These are phyloP conservation scores for Mediolabrus comicus DNA, from an alignment of 108 stramenopile species.

Conservation along the genomic window DNA sequence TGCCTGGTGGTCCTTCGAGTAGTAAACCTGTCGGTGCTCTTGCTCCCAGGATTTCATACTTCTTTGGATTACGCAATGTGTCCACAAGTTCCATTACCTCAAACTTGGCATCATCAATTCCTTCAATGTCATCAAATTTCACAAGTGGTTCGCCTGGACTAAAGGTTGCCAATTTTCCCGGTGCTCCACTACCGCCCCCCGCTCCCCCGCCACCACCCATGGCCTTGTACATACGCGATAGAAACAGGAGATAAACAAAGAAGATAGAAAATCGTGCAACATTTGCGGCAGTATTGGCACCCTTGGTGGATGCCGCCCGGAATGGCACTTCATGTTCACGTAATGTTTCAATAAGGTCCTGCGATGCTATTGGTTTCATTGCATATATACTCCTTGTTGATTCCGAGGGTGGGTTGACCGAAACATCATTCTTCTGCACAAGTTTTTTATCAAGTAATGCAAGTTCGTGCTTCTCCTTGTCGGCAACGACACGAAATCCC, in stretches of 20 bases:
- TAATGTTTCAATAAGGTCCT: slow-evolving; percentile 62
- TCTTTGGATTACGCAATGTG: slow-evolving; percentile 76
- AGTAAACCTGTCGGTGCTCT: slow-evolving; percentile 84
- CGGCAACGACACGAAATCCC: slow-evolving; percentile 48
- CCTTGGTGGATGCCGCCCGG: slow-evolving; percentile 54
- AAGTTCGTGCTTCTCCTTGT: slow-evolving; percentile 29
- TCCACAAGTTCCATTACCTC: slow-evolving; percentile 92
- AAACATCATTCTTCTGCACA: slow-evolving; percentile 25
- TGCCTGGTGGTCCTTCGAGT: slow-evolving; percentile 74
- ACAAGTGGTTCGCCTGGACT: slow-evolving; percentile 53
- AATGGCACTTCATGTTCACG: slow-evolving; percentile 60
- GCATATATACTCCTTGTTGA: slow-evolving; percentile 48
- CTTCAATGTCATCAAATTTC: slow-evolving; percentile 82
- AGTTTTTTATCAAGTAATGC: slow-evolving; percentile 38
- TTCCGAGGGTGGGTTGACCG: slow-evolving; percentile 15
- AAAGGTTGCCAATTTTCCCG: slow-evolving; percentile 67
- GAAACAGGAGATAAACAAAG: slow-evolving; percentile 60
- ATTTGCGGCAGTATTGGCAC: slow-evolving; percentile 34
- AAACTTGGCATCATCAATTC: slow-evolving; percentile 78
- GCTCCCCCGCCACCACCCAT: slow-evolving; percentile 46
- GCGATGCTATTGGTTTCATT: slow-evolving; percentile 58
- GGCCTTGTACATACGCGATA: slow-evolving; percentile 65
- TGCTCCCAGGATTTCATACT: slow-evolving; percentile 84
- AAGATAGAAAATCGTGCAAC: slow-evolving; percentile 50
- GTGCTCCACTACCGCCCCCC: slow-evolving; percentile 35